phyloP scores from a whole-genome alignment of 1,284 basidiomycete species.

The Apiotrichum siamense region DNA sequence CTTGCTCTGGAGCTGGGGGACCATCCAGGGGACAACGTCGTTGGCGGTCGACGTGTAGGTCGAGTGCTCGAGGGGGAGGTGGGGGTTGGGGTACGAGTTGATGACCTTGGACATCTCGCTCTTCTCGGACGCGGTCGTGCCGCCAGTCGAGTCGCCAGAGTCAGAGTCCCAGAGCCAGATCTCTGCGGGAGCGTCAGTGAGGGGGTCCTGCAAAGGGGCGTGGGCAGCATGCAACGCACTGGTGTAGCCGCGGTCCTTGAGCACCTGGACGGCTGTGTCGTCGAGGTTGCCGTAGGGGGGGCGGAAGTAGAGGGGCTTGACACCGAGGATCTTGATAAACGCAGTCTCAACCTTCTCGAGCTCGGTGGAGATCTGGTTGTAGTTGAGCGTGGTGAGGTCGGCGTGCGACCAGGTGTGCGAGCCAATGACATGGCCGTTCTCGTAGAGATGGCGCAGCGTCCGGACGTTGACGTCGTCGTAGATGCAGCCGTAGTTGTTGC shows the following conservation, averaged over 20 bases:
- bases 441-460: conserved; percentile 7
- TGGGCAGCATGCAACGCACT: too few relatives aligned
- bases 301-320: conserved; percentile 51
- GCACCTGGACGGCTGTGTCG: conserved; percentile 50
- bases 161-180: conserved; percentile 45
- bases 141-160: conserved; percentile 35
- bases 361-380: conserved; percentile 43
- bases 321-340: conserved; percentile 52
- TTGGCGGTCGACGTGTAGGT: conserved; percentile 23
- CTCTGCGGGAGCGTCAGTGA: conserved; percentile 20
- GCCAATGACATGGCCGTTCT: conserved; percentile 51
- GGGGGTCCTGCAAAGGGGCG: too few relatives aligned
- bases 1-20: conserved; percentile 25
- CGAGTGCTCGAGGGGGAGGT: conserved; percentile 39
- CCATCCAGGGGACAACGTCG: conserved; percentile 35
- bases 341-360: conserved; percentile 53
- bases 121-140: conserved; percentile 25
- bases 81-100: conserved; percentile 30
- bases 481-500: conserved; percentile 51
- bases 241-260: conserved; percentile 48
- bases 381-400: conserved; percentile 49
- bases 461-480: conserved; percentile 39
- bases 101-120: conserved; percentile 25
- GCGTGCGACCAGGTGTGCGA: conserved; percentile 57
- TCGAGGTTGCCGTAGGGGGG: conserved; percentile 54